Evolutionary conservation across 73 alveolate genomes (phyloP), one percentile per base, ranked within the genome.

Genomic region (Tetrahymena borealis): DNA sequence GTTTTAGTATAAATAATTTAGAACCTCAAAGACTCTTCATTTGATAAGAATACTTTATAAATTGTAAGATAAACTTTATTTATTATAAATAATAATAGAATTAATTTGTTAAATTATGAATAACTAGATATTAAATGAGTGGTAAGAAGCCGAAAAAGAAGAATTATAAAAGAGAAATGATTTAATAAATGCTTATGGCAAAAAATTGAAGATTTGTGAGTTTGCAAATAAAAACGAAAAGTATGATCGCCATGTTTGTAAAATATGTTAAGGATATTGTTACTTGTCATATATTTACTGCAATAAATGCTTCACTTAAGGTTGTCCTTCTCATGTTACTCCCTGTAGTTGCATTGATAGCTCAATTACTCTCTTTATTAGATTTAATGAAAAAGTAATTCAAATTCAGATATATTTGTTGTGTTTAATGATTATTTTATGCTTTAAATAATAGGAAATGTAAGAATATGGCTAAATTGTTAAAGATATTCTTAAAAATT

Each of bases 191-290:
- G n/a, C 39, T 15, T 93, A 93, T 85, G 95, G 85, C 3, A 60
- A 93, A 38, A 31, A 90, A 11, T 91, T 93, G 15, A 93, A 93
- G 79, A 3, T 33, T 4, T 77, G 40, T 39, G 93, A 93, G 33
- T 93, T 39, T 41, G 93, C 40, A 4, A 93, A 93, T 93, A 85
- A 93, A 11, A 24, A 85, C 10, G 95, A 93, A 36, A 93, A 93
- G 32, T 93, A 93, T 85, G 95, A 93, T 93, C 41, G 95, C 36
- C 39, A 43, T 78, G 93, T 93, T 11, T 93, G 95, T 37, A 93
- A 93, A 85, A 93, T 93, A 31, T 93, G 95, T 36, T 31, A 93
- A 38, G 78, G 91, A 31, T 93, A 93, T 33, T 79, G 90, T 79
- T 93, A 32, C 33, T 40, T 93, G n/a, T 79, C 93, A 39, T 85